phyloP scores from a whole-genome alignment of 139 green algal genomes.

The Diplosphaera chodatii region DNA sequence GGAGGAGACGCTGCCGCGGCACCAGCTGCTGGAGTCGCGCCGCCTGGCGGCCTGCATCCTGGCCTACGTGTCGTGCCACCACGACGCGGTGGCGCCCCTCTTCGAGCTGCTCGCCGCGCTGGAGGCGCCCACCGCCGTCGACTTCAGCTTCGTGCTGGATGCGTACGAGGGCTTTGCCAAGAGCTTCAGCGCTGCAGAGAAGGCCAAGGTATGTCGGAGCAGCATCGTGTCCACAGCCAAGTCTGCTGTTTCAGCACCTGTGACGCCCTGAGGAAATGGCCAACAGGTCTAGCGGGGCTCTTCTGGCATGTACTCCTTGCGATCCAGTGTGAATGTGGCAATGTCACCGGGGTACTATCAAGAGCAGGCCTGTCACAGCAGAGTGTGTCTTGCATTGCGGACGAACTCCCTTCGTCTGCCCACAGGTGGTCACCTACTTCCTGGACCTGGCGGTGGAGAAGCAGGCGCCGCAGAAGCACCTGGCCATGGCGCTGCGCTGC shows the following conservation, averaged over 20 bases:
- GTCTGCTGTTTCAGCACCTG: no score
- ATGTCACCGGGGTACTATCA: no score
- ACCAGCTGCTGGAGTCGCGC: conserved; percentile 68
- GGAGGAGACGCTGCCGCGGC: conserved; percentile 32
- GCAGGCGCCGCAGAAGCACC: conserved; percentile 24
- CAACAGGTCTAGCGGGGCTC: no score
- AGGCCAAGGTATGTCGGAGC: conserved; percentile 31
- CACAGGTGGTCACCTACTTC: conserved; percentile 53
- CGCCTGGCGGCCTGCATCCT: conserved; percentile 79
- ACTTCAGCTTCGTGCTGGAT: conserved; percentile 76
- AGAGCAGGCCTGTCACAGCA: no score
- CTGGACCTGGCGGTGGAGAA: conserved; percentile 42
- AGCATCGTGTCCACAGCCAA: no score
- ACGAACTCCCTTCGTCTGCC: background rate
- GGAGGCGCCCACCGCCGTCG: conserved; percentile 41
- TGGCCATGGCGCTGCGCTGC: conserved; percentile 58
- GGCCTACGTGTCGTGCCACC: conserved; percentile 54
- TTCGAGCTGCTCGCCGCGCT: conserved; percentile 80
- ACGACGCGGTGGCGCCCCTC: conserved; percentile 56
- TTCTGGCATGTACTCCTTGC: no score
- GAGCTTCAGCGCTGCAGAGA: conserved; percentile 44
- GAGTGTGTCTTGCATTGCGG: no score
- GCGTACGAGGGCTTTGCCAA: conserved; percentile 55
- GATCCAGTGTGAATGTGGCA: no score
- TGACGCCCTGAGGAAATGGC: no score